A percentile compares a stretch with the other conserved stretches of the same genome.
Conservation (phyloP, 345 rosid species). For the Aquilaria sinensis region DNA sequence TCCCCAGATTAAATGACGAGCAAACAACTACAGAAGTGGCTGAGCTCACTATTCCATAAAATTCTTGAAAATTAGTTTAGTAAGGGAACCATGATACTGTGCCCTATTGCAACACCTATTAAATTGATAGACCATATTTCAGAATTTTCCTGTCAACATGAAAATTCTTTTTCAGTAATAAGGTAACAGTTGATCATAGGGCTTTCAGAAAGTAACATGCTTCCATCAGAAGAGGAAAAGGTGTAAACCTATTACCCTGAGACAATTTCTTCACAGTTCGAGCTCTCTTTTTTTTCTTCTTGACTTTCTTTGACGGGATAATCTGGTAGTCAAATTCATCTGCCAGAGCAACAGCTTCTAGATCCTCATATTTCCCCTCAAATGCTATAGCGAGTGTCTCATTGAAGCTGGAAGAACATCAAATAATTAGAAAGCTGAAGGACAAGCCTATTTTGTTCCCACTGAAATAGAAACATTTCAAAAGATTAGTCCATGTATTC, state of each 20-base stretch:
- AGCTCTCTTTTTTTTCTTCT: conserved; percentile 49
- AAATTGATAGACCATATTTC: too few relatives aligned
- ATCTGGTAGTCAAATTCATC: conserved; percentile 23
- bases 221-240: neutral
- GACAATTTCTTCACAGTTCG: conserved; percentile 26
- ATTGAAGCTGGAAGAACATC: conserved; percentile 35
- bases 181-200: too few relatives aligned
- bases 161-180: neutral
- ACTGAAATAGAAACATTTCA: neutral
- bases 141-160: too few relatives aligned
- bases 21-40: too few relatives aligned
- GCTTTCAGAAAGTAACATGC: neutral
- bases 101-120: too few relatives aligned
- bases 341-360: conserved; percentile 20
- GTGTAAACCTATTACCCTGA: conserved; percentile 32
- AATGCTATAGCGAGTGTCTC: conserved; percentile 20
- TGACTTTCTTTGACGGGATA: conserved; percentile 20
- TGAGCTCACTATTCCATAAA: too few relatives aligned
- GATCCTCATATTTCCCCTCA: conserved; percentile 16
- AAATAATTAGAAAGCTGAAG: too few relatives aligned
- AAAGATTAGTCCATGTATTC: neutral
- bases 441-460: too few relatives aligned
- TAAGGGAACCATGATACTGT: too few relatives aligned
- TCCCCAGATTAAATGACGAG: too few relatives aligned
- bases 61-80: too few relatives aligned